Conservation (phyloP, 176 grass and related monocot species). For the Pharus latifolius region DNA sequence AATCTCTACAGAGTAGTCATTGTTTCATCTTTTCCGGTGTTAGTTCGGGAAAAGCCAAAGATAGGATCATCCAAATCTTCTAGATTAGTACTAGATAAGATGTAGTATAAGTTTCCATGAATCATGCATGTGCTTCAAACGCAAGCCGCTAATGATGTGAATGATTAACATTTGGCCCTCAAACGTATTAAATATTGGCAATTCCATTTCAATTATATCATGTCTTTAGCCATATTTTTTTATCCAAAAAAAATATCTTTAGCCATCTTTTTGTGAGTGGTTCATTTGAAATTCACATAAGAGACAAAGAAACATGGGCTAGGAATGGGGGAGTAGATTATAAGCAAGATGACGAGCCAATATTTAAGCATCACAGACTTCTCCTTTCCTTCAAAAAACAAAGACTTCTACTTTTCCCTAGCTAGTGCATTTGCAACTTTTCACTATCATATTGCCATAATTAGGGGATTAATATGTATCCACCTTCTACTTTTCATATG, state of each 20-base stretch:
- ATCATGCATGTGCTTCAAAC: slow-evolving; percentile 21
- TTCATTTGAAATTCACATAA: background rate
- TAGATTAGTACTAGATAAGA: background rate
- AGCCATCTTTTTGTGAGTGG: background rate
- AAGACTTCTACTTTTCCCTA: background rate
- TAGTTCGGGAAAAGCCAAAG: background rate
- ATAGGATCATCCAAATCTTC: background rate
- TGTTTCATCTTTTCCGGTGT: background rate
- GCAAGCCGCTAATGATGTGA: background rate
- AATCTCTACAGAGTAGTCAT: background rate
- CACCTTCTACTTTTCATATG: background rate
- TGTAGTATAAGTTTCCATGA: background rate
- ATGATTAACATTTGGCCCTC: slow-evolving; percentile 2
- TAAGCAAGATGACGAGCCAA: background rate
- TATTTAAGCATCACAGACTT: slow-evolving; percentile 15
- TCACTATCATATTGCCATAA: slow-evolving; percentile 26
- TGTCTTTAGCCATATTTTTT: background rate
- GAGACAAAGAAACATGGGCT: slow-evolving; percentile 36
- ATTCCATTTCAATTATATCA: background rate
- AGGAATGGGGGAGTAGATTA: slow-evolving; percentile 13
- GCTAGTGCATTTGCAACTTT: slow-evolving; percentile 15
- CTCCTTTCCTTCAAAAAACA: too few relatives aligned
- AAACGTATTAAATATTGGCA: background rate
- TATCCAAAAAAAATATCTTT: background rate
- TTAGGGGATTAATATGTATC: slow-evolving; percentile 26